phyloP scores from a whole-genome alignment of 257 asterid genomes.

The Coffea canephora region DNA sequence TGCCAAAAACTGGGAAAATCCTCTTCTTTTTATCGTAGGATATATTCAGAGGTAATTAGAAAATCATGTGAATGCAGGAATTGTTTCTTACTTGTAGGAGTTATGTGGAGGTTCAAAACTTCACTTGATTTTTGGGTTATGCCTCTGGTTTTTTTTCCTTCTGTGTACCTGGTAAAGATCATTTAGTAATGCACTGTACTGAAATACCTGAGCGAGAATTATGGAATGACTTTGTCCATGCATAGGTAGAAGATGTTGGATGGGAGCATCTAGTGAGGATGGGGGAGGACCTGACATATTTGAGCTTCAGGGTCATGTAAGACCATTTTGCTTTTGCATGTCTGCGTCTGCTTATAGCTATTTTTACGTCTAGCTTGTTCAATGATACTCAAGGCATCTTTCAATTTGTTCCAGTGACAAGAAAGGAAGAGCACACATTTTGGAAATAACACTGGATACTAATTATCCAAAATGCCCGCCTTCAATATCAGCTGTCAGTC shows the following conservation, averaged over 20 bases:
- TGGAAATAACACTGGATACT: slow-evolving; percentile 57
- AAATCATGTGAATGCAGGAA: background rate
- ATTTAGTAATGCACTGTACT: too few relatives aligned
- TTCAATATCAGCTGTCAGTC: slow-evolving; percentile 59
- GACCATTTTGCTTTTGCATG: slow-evolving; percentile 17
- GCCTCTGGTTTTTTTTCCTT: too few relatives aligned
- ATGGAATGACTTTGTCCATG: slow-evolving; percentile 9
- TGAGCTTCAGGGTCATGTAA: slow-evolving; percentile 61
- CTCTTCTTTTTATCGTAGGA: slow-evolving; percentile 58
- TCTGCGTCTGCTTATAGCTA: slow-evolving; percentile 6
- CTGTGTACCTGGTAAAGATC: too few relatives aligned
- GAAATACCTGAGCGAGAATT: slow-evolving; percentile 7
- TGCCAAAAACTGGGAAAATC: slow-evolving; percentile 37
- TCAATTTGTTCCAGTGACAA: slow-evolving; percentile 45
- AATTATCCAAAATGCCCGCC: slow-evolving; percentile 63
- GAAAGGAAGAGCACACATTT: slow-evolving; percentile 56
- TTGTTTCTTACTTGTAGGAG: background rate
- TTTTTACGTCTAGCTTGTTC: slow-evolving; percentile 6
- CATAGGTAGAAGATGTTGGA: slow-evolving; percentile 82
- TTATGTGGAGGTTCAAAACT: too few relatives aligned
- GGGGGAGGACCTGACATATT: slow-evolving; percentile 54
- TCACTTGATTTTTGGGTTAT: too few relatives aligned
- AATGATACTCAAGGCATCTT: slow-evolving; percentile 3
- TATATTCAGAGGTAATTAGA: slow-evolving; percentile 58
- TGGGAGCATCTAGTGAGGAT: slow-evolving; percentile 68